phyloP scores from a whole-genome alignment of 1,284 basidiomycete genomes.

The Bothia castanella region DNA sequence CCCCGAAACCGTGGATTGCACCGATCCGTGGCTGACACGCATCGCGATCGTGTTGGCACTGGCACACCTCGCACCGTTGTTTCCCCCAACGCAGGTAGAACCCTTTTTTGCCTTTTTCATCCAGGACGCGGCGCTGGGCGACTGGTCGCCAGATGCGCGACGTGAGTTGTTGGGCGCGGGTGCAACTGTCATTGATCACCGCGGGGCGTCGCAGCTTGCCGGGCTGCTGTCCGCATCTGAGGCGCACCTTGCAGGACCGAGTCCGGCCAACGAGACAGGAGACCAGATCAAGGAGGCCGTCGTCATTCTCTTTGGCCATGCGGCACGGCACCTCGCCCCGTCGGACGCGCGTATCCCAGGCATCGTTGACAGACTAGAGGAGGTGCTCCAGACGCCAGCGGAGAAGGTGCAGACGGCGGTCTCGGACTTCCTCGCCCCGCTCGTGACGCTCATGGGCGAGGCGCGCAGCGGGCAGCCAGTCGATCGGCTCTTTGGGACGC shows the following conservation, averaged over 20 bases:
- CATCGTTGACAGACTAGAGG: conserved; percentile 89
- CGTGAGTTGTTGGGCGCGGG: conserved; percentile 87
- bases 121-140: conserved; percentile 82
- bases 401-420: conserved; percentile 98
- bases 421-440: conserved; percentile 88
- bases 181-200: conserved; percentile 77
- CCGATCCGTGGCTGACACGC: conserved; percentile 90
- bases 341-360: conserved; percentile 73
- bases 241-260: conserved; percentile 64
- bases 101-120: conserved; percentile 89
- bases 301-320: conserved; percentile 91
- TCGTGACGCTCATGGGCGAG: conserved; percentile 72
- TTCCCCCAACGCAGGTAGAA: conserved; percentile 64
- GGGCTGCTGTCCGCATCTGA: conserved; percentile 86
- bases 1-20: conserved; percentile 80
- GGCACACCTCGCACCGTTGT: conserved; percentile 64
- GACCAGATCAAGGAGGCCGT: conserved; percentile 94
- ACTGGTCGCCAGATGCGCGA: conserved; percentile 79
- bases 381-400: conserved; percentile 90
- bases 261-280: conserved; percentile 64
- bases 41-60: conserved; percentile 76
- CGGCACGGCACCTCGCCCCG: conserved; percentile 83
- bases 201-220: conserved; percentile 72
- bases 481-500: conserved; percentile 72
- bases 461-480: conserved; percentile 63